These are phyloP conservation scores for Tylopilus sp. DNA, from an alignment of 1,284 basidiomycete species.

Conservation along the genomic window DNA sequence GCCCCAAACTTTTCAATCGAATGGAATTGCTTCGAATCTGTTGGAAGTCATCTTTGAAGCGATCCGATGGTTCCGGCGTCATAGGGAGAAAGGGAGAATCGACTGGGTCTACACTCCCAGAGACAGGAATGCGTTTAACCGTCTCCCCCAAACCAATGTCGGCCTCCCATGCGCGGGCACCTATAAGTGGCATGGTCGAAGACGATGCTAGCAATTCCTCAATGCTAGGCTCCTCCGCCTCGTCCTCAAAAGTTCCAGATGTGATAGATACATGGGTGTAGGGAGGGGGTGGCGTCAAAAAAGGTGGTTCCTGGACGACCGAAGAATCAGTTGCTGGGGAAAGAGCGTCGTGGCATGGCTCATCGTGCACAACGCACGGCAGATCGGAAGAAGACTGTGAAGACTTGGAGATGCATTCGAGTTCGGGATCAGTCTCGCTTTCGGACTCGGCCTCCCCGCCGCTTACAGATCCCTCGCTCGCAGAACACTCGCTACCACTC, in stretches of 20 bases:
- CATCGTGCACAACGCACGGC: neutral
- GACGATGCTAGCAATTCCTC: constrained; percentile 41
- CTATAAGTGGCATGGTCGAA: constrained; percentile 27
- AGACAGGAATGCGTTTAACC: constrained; percentile 38
- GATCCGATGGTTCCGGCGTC: neutral
- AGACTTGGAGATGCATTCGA: neutral
- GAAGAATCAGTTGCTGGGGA: constrained; percentile 9
- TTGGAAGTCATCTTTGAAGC: neutral
- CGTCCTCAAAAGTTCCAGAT: neutral
- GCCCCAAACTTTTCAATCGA: constrained; percentile 4
- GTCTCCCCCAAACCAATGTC: constrained; percentile 41
- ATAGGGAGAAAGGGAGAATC: too few species aligned
- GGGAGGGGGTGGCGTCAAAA: constrained; percentile 29
- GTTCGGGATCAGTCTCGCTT: constrained; percentile 20
- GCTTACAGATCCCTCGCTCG: constrained; percentile 25
- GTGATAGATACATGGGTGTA: constrained; percentile 12
- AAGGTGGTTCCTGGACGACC: constrained; percentile 8
- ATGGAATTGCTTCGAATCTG: neutral
- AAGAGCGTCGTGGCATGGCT: neutral
- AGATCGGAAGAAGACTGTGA: constrained; percentile 1
- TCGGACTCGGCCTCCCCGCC: constrained; percentile 40
- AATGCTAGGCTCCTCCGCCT: constrained; percentile 42
- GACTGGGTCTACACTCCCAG: neutral
- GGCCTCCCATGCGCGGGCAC: constrained; percentile 44
- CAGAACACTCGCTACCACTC: constrained; percentile 40